A percentile compares a stretch with the other conserved stretches of the same genome.
These are phyloP conservation scores for Arabidopsis hybrid DNA, from an alignment of 441 rosid genomes.

Conservation along the genomic window DNA sequence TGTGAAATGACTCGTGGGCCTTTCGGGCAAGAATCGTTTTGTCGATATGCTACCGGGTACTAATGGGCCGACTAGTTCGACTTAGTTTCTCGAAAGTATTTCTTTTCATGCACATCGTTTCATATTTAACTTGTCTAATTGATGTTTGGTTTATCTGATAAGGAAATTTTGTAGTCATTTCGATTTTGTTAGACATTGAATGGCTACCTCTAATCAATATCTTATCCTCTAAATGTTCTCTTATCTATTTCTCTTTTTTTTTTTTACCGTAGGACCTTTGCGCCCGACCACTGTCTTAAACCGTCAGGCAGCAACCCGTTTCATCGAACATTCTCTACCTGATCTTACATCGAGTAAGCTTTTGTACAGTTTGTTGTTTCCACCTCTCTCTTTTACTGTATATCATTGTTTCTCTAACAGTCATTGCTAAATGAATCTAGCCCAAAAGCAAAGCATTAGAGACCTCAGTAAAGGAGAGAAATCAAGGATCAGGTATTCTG, in stretches of 20 bases:
- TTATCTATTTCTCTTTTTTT: conserved; percentile 32
- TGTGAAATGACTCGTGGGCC: background rate
- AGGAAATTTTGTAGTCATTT: conserved; percentile 16
- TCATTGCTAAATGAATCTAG: conserved; percentile 49
- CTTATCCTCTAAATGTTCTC: conserved; percentile 35
- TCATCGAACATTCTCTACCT: conserved; percentile 89
- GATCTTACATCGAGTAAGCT: conserved; percentile 77
- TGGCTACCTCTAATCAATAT: conserved; percentile 14
- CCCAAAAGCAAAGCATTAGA: conserved; percentile 73
- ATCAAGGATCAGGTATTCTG: conserved; percentile 55
- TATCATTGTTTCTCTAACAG: conserved; percentile 20
- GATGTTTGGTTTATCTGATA: conserved; percentile 19
- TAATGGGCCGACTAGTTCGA: conserved; percentile 27
- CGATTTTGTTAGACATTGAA: background rate
- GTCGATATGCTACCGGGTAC: background rate
- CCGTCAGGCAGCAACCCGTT: conserved; percentile 81
- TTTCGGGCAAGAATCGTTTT: conserved; percentile 5
- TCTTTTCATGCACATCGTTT: background rate
- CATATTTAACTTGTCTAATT: conserved; percentile 4
- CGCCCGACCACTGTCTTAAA: conserved; percentile 80
- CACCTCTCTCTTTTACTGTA: background rate
- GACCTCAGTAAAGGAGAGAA: conserved; percentile 74
- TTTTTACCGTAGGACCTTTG: conserved; percentile 58
- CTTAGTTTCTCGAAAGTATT: background rate
- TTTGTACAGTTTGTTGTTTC: background rate